Percentiles rank a stretch among this genome's conserved stretches.
Conservation (phyloP, 2,329 filamentous ascomycete genomes). For the Aspergillus persii region DNA sequence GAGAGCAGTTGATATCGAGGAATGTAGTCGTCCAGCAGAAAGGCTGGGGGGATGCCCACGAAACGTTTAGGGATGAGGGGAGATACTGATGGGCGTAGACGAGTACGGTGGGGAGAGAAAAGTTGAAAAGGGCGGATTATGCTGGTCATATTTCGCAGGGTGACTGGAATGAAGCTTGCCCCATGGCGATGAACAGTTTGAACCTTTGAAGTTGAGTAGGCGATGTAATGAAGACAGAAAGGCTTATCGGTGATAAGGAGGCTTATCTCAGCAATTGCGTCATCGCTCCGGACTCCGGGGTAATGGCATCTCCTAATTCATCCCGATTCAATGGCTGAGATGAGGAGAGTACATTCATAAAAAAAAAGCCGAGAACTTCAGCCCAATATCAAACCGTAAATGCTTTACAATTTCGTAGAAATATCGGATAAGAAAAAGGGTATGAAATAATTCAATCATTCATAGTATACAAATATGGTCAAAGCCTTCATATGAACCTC, state of each 20-base stretch:
- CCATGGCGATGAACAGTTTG: background rate
- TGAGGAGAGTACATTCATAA: too few relatives aligned
- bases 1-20: constrained; percentile 70
- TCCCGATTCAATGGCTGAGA: background rate
- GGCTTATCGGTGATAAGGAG: constrained; percentile 3
- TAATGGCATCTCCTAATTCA: background rate
- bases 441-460: too few relatives aligned
- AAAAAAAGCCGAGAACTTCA: too few relatives aligned
- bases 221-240: background rate
- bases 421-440: too few relatives aligned
- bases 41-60: constrained; percentile 59
- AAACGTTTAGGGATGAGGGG: constrained; percentile 25
- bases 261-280: constrained; percentile 20
- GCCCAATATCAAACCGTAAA: too few relatives aligned
- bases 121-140: background rate
- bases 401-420: too few relatives aligned
- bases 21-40: constrained; percentile 71
- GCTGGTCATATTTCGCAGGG: background rate
- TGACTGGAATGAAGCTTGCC: background rate
- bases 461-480: too few relatives aligned
- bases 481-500: too few relatives aligned
- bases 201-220: background rate
- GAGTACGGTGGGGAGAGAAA: background rate
- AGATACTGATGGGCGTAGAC: background rate
- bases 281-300: constrained; percentile 7